Evolutionary conservation across 1,284 basidiomycete genomes (phyloP), one percentile per base, ranked within the genome.

Genomic region (Ustilago esculenta): DNA sequence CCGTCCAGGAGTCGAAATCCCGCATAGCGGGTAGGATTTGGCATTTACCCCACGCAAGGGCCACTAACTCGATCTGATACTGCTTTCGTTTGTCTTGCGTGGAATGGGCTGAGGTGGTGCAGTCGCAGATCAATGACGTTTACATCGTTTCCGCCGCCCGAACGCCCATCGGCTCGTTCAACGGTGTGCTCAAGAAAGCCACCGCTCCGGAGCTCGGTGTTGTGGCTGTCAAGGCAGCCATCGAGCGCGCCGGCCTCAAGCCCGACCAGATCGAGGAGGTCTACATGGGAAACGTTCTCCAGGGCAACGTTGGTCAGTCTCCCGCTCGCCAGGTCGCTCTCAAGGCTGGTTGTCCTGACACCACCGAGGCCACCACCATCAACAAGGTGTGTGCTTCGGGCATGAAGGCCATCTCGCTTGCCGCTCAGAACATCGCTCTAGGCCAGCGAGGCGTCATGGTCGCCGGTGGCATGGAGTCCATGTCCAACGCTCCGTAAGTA

Each of bases 311-410:
- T 15, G 83, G 83, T 6, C 84, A 84, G 75, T 76, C 80, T 18
- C 84, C 84, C 17, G 83, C 84, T n/a, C 73, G 84, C 37, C 84
- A 84, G 74, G 83, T 83, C 47, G 83, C 76, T n/a, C 88, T 98
- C 57, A 93, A 95, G 83, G 93, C 95, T 21, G 95, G 95, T 1
- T 81, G 96, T 83, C 89, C 88, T 69, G 84, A 89, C 20, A 86
- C 87, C 61, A 94, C 94, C 32, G 96, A 99, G 85, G 94, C 94
- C 17, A 98, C 96, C 34, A 98, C 96, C 49, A 90, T 99, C 85
- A 99, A 99, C 83, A 85, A 82, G 92, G 83, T 84, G 37, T 84
- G 84, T 77, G 84, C 84, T 15, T 82, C 80, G 3, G 84, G 84
- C 29, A 83, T 84, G 82, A 84, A 84, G 78, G 77, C 82, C 10